Base-by-base conservation (phyloP, 2,329 filamentous ascomycete genomes). In the Clonostachys rhizophaga region DNA sequence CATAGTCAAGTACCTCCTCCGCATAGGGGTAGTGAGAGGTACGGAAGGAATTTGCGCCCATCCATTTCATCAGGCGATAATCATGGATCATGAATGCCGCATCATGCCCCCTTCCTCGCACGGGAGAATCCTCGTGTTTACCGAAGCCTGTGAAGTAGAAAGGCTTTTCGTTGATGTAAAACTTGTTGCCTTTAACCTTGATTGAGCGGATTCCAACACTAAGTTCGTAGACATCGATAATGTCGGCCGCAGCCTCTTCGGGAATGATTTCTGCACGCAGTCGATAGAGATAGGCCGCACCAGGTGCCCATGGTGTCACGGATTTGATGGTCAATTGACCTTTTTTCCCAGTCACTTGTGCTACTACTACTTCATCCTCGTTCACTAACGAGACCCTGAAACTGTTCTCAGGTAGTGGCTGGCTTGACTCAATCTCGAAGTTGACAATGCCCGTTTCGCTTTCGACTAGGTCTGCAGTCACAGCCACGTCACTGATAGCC, bases 131-230 rank as follows among this genome's bases (percentile, higher is more conserved):
- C 24, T 62, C 58, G 41, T 62, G 59, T 44, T 53, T 61, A 34
- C 59, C 59, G 18, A 61, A 62, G 14, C 59, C 59, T 2, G 53
- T 60, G 30, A 62, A 62, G 49, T 61, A 62, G 45, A 62, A 62
- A 0, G 57, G 56, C 13, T 54, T 52, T 20, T 44, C 49, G 43
- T 62, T 62, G 50, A 62, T 59, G 10, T 59, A 52, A 42, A 62
- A 57, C 17, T 54, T 46, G 7, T 50, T 47, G 1, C 54, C 52
- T 6, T 41, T 34, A 2, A 62, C 49, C 13, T 50, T 48, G 46
- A 60, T 42, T 2, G 57, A 52, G 4, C 59, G 54, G 2, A 59
- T 44, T 8, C 58, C 58, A 1, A 58, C 50, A 2, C 47, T 18
- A 3, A 60, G 33, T n/a, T 52, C 49, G 36, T 61, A 61, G 6